Percentiles rank a stretch among this genome's conserved stretches.
Conservation (phyloP, 225 moss, liverwort and hornwort genomes). For the Pseudoscleropodium purum region DNA sequence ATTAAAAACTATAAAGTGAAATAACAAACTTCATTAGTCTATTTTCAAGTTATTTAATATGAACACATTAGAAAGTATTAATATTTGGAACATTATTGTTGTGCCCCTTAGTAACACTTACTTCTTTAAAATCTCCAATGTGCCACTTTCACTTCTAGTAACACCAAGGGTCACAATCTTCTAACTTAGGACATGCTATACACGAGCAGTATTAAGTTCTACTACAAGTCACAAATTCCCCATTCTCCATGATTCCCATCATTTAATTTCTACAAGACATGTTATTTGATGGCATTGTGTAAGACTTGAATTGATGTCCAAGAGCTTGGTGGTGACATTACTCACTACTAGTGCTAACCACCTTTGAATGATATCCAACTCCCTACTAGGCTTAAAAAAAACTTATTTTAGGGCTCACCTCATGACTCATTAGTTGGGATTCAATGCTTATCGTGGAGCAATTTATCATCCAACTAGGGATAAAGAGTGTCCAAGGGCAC, state of each 20-base stretch:
- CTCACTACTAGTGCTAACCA: rapidly evolving
- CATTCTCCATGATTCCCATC: background rate
- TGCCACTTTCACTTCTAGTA: background rate
- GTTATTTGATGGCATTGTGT: background rate
- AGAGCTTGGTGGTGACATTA: rapidly evolving
- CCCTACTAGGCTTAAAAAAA: rapidly evolving
- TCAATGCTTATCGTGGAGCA: rapidly evolving
- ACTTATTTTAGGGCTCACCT: rapidly evolving
- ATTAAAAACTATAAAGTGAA: background rate
- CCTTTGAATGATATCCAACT: background rate
- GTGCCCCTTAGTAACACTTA: rapidly evolving
- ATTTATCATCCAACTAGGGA: rapidly evolving
- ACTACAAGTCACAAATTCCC: background rate
- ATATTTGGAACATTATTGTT: background rate
- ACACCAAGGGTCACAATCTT: background rate
- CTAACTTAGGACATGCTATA: background rate
- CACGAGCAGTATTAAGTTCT: rapidly evolving
- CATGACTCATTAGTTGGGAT: background rate
- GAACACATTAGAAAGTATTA: background rate
- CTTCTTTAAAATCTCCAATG: background rate
- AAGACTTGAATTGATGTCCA: background rate
- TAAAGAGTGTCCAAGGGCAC: too few relatives aligned
- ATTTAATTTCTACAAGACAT: background rate
- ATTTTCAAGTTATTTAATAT: background rate
- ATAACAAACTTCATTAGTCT: background rate